Conservation (phyloP, 2,329 filamentous ascomycete species). For the Hypoxylon sp. region DNA sequence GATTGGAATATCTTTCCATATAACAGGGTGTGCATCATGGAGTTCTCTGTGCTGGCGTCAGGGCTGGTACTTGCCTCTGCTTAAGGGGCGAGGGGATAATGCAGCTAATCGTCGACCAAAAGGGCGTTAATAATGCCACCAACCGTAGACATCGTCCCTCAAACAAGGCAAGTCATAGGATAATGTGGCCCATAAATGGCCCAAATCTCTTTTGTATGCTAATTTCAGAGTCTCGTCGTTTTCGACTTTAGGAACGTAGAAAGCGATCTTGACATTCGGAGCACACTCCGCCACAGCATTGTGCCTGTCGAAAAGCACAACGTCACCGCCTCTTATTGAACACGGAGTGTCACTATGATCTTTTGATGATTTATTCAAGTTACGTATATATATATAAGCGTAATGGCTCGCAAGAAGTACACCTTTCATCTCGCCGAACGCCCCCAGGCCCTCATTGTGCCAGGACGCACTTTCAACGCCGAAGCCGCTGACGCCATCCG, state of each 20-base stretch:
- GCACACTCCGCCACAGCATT: no score
- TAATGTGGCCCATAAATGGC: not conserved
- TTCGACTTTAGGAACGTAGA: not conserved
- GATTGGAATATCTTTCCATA: not conserved
- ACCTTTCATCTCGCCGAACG: conserved; percentile 75
- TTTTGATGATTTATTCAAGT: no score
- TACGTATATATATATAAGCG: conserved; percentile 29
- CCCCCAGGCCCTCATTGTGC: conserved; percentile 72
- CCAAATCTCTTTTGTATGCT: not conserved
- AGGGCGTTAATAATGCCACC: not conserved
- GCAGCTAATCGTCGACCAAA: not conserved
- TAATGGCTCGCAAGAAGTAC: conserved; percentile 62
- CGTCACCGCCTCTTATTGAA: not conserved
- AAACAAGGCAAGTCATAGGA: not conserved
- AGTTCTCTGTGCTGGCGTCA: not conserved
- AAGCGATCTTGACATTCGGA: not conserved
- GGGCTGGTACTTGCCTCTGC: not conserved
- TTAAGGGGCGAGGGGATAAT: not conserved
- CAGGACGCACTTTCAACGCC: conserved; percentile 74
- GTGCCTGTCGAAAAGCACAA: not conserved
- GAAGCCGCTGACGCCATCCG: conserved; percentile 40
- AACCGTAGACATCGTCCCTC: not conserved
- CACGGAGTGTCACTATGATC: not conserved
- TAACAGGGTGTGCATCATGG: not conserved
- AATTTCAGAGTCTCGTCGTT: not conserved